Conservation (phyloP, 345 rosid genomes). For the Moricandia arvensis region DNA sequence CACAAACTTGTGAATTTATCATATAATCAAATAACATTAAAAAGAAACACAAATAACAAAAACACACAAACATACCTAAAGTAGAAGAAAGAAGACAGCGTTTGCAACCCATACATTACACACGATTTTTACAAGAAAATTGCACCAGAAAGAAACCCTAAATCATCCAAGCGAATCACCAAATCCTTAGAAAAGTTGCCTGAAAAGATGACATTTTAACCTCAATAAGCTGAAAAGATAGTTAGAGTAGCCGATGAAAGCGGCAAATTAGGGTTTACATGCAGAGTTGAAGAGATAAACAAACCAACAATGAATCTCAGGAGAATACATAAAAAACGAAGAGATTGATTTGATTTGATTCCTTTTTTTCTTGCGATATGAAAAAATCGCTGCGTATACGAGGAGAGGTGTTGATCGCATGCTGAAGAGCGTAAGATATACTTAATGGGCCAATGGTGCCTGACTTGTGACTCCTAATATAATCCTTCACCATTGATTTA, state of each 20-base stretch:
- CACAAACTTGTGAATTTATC: not conserved
- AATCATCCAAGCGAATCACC: slow-evolving; percentile 1
- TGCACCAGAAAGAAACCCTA: slow-evolving; percentile 20
- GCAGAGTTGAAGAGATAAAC: slow-evolving; percentile 1
- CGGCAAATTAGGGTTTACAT: slow-evolving; percentile 6
- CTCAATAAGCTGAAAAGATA: slow-evolving; percentile 19
- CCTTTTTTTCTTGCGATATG: no score
- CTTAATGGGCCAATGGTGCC: no score
- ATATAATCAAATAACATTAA: not conserved
- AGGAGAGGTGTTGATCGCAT: no score
- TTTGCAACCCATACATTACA: not conserved
- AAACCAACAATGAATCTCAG: slow-evolving; percentile 31
- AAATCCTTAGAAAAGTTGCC: not conserved
- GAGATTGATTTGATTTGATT: no score
- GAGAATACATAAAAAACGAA: no score
- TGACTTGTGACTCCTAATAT: no score
- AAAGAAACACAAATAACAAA: no score
- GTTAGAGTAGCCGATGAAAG: not conserved
- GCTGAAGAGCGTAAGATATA: no score
- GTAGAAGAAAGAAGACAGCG: not conserved
- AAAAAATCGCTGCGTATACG: no score
- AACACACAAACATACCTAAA: no score
- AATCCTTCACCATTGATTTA: no score
- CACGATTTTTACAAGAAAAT: not conserved
- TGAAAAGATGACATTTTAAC: not conserved